These are phyloP conservation scores for Yamadazyma philogaea DNA, from an alignment of 805 yeast genomes.

Conservation along the genomic window DNA sequence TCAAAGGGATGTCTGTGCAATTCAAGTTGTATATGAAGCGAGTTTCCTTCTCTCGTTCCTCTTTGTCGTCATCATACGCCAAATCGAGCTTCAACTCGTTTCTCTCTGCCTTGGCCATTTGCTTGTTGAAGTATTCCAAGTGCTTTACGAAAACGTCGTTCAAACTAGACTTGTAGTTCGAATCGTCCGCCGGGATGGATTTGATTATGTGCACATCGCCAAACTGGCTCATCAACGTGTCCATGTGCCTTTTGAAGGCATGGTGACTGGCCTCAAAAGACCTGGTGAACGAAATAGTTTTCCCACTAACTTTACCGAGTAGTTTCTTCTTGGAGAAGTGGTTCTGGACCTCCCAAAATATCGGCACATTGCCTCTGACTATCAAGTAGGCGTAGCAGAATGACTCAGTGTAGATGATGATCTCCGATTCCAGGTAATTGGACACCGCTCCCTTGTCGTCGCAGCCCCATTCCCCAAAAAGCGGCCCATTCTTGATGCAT, in stretches of 20 bases:
- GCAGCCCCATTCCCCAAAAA: conserved; percentile 57
- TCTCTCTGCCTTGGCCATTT: conserved; percentile 10
- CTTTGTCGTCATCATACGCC: conserved; percentile 10
- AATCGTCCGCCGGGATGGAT: conserved; percentile 41
- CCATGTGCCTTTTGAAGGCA: conserved; percentile 51
- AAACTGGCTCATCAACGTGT: conserved; percentile 43
- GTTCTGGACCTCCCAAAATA: conserved; percentile 51
- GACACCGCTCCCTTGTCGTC: conserved; percentile 56
- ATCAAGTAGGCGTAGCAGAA: conserved; percentile 45
- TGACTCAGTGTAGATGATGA: conserved; percentile 41
- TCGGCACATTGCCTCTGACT: conserved; percentile 53
- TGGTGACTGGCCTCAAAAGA: conserved; percentile 54
- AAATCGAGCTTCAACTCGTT: conserved; percentile 20
- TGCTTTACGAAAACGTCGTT: conserved; percentile 37
- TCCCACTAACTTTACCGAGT: conserved; percentile 35
- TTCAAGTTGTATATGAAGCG: conserved; percentile 15
- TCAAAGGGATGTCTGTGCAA: conserved; percentile 29
- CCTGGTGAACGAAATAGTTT: conserved; percentile 44
- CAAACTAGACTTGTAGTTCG: conserved; percentile 45
- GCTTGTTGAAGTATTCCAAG: conserved; percentile 31
- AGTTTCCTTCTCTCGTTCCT: conserved; percentile 19
- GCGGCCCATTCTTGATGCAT: conserved; percentile 44
- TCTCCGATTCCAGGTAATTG: conserved; percentile 52
- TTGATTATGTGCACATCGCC: conserved; percentile 51
- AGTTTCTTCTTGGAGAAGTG: conserved; percentile 34